Percentiles rank a stretch among this genome's conserved stretches.
phyloP scores from a whole-genome alignment of 1,284 basidiomycete species.

The Rhodotorula sp. region DNA sequence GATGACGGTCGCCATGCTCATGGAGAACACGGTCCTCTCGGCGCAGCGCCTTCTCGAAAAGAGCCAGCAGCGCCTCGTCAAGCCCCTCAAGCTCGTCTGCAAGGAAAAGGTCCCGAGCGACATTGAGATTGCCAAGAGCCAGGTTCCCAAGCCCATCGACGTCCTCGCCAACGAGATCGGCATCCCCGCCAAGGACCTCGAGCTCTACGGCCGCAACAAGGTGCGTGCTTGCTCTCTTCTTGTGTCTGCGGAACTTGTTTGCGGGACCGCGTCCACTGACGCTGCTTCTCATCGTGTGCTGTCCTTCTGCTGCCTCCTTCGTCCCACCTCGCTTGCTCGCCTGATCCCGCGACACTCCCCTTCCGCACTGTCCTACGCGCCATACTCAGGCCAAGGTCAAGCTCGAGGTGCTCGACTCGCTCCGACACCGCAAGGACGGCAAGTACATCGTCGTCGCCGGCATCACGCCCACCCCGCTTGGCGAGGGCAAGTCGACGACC shows the following conservation, averaged over 20 bases:
- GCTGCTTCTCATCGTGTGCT: too few species aligned
- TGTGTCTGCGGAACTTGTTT: background rate
- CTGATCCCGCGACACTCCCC: background rate
- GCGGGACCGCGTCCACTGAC: background rate
- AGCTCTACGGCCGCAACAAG: slow-evolving; percentile 93
- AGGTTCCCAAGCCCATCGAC: slow-evolving; percentile 85
- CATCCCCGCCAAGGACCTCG: slow-evolving; percentile 80
- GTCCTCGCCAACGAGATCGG: slow-evolving; percentile 88
- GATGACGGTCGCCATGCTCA: slow-evolving; percentile 98
- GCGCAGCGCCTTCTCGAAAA: slow-evolving; percentile 79
- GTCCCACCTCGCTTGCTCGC: background rate
- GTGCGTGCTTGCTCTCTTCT: slow-evolving; percentile 25
- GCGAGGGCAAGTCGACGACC: slow-evolving; percentile 98
- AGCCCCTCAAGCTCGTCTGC: slow-evolving; percentile 75
- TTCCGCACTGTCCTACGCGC: too few species aligned
- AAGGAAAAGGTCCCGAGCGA: slow-evolving; percentile 85
- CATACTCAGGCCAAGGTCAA: slow-evolving; percentile 75
- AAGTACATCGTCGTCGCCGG: slow-evolving; percentile 97
- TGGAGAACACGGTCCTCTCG: slow-evolving; percentile 88
- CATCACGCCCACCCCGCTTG: slow-evolving; percentile 96
- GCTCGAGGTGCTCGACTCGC: slow-evolving; percentile 79
- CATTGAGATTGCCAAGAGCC: slow-evolving; percentile 94
- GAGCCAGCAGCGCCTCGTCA: slow-evolving; percentile 64
- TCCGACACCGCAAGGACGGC: slow-evolving; percentile 78
- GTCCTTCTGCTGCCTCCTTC: too few species aligned